These are phyloP conservation scores for Xerocomus nothofagi DNA, from an alignment of 1,284 basidiomycete species.

Conservation along the genomic window DNA sequence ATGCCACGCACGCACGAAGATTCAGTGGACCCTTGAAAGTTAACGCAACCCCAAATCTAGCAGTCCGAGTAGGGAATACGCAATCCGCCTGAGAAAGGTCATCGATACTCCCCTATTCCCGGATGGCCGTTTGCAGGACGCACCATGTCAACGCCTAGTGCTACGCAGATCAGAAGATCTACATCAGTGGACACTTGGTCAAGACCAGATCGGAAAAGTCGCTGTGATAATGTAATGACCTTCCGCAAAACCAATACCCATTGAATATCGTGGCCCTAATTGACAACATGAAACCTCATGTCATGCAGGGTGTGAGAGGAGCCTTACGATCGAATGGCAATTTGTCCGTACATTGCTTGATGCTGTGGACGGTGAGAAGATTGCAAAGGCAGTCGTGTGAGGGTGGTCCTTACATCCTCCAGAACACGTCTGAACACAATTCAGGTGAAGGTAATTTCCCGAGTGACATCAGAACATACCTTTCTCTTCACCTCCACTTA, in stretches of 20 bases:
- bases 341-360: slow-evolving; percentile 75
- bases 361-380: slow-evolving; percentile 45
- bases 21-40: slow-evolving; percentile 79
- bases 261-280: slow-evolving; percentile 78
- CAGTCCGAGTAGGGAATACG: slow-evolving; percentile 85
- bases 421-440: slow-evolving; percentile 63
- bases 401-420: slow-evolving; percentile 64
- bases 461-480: slow-evolving; percentile 41
- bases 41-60: slow-evolving; percentile 82
- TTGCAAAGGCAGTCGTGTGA: neutral
- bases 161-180: slow-evolving; percentile 86
- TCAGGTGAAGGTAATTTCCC: slow-evolving; percentile 7
- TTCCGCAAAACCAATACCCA: slow-evolving; percentile 89
- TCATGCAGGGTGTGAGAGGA: neutral
- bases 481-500: slow-evolving; percentile 87
- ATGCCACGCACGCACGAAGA: slow-evolving; percentile 52
- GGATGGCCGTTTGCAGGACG: slow-evolving; percentile 12
- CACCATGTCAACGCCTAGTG: slow-evolving; percentile 88
- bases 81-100: slow-evolving; percentile 69
- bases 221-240: slow-evolving; percentile 42
- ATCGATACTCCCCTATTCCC: neutral
- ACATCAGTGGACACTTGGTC: slow-evolving; percentile 3
- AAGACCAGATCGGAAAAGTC: neutral
- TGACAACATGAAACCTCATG: slow-evolving; percentile 9
- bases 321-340: slow-evolving; percentile 70